A percentile compares a stretch with the other conserved stretches of the same genome.
These are phyloP conservation scores for Pontederia paniculata DNA, from an alignment of 176 grass and related monocot genomes.

Conservation along the genomic window DNA sequence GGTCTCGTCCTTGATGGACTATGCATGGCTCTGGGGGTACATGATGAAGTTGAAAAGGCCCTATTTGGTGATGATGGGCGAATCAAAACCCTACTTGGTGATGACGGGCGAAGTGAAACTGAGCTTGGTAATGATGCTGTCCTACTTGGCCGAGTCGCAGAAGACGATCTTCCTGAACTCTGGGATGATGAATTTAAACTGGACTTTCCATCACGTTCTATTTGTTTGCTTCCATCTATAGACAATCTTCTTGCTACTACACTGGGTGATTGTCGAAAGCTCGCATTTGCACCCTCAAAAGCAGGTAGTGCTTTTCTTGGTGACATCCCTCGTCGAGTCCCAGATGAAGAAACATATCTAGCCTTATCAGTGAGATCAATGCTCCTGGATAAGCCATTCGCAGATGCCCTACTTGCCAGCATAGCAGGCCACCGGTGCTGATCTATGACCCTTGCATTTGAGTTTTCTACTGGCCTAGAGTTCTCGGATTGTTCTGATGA, in stretches of 20 bases:
- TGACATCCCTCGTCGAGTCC: conserved; percentile 19
- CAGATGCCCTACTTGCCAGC: conserved; percentile 43
- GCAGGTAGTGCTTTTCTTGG: conserved; percentile 28
- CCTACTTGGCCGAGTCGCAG: background rate
- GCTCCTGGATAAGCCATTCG: conserved; percentile 27
- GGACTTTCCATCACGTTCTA: conserved; percentile 34
- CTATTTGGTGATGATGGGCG: conserved; percentile 33
- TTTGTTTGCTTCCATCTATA: conserved; percentile 35
- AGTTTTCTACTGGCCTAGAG: conserved; percentile 10
- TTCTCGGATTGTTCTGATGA: conserved; percentile 54
- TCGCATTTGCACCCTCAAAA: conserved; percentile 30
- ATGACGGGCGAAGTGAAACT: conserved; percentile 1
- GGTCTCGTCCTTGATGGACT: conserved; percentile 32
- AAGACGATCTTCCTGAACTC: background rate
- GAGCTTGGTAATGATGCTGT: conserved; percentile 2
- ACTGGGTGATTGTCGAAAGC: conserved; percentile 25
- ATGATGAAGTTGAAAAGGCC: background rate
- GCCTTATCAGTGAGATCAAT: conserved; percentile 37
- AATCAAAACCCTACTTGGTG: conserved; percentile 8
- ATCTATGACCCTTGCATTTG: conserved; percentile 66
- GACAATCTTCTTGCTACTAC: conserved; percentile 30
- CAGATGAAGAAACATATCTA: conserved; percentile 20
- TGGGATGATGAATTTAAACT: conserved; percentile 37
- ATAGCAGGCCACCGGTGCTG: conserved; percentile 92
- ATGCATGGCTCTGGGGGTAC: background rate